A percentile compares a stretch with the other conserved stretches of the same genome.
Conservation (phyloP, 73 alveolate species). For the Paramecium sexaurelia region DNA sequence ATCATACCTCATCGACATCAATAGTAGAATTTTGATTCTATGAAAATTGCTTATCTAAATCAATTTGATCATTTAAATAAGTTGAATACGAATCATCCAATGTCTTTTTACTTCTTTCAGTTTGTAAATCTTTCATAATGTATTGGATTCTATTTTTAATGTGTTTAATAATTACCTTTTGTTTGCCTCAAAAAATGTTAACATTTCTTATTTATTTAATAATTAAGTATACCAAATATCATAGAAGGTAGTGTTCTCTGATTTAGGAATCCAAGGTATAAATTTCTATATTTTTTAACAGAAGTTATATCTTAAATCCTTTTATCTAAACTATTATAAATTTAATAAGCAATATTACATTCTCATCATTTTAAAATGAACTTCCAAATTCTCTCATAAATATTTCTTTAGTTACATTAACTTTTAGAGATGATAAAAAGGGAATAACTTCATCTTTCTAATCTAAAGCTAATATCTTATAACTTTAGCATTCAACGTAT, state of each 20-base stretch:
- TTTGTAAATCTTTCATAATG: background rate
- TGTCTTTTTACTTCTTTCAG: background rate
- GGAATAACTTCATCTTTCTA: conserved; percentile 76
- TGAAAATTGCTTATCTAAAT: background rate
- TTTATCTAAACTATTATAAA: background rate
- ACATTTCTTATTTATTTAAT: background rate
- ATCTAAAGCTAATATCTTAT: conserved; percentile 77
- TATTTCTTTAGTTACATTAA: conserved; percentile 55
- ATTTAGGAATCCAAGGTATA: background rate
- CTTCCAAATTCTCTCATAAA: conserved; percentile 21
- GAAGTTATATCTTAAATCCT: background rate
- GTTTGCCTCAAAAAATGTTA: conserved; percentile 3
- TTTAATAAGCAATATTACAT: background rate
- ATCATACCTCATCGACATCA: conserved; percentile 15
- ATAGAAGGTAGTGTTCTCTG: background rate
- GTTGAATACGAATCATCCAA: background rate
- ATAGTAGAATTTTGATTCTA: background rate
- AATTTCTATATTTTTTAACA: background rate
- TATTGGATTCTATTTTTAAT: background rate
- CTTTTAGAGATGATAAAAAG: conserved; percentile 75
- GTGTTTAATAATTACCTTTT: background rate
- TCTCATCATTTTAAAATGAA: background rate
- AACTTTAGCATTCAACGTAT: conserved; percentile 68
- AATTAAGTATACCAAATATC: background rate
- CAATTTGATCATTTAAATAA: conserved; percentile 13